A percentile compares a stretch with the other conserved stretches of the same genome.
phyloP scores from a whole-genome alignment of 2,329 filamentous ascomycete species.

The Apiospora phragmitis region DNA sequence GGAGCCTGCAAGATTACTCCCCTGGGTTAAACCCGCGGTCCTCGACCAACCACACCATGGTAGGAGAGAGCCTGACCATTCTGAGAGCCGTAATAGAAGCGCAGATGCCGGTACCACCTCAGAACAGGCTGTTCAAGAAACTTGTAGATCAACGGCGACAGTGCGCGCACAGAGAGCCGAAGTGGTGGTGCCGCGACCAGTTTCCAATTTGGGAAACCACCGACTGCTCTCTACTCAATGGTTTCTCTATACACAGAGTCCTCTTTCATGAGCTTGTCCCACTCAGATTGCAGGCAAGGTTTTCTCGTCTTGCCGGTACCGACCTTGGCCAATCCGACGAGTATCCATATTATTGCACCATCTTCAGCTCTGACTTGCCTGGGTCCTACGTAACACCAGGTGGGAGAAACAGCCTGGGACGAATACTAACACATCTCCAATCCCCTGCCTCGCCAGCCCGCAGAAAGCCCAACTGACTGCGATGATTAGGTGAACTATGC shows the following conservation, averaged over 20 bases:
- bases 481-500: background rate
- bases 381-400: background rate
- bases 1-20: background rate
- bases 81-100: background rate
- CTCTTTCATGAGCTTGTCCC: background rate
- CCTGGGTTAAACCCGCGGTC: background rate
- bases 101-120: background rate
- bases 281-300: background rate
- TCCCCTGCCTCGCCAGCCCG: background rate
- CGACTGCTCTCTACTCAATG: background rate
- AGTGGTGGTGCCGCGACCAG: background rate
- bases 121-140: background rate
- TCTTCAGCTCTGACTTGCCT: background rate
- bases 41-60: background rate
- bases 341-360: background rate
- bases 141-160: background rate
- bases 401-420: background rate
- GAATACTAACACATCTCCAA: background rate
- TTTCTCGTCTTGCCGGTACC: background rate
- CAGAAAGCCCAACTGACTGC: background rate
- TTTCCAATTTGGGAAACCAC: background rate
- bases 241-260: background rate
- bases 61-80: background rate
- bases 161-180: background rate
- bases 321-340: background rate